Evolutionary conservation across 2,329 filamentous ascomycete species (phyloP), one percentile per base, ranked within the genome.

Genomic region (Tolypocladium ophioglossoides): DNA sequence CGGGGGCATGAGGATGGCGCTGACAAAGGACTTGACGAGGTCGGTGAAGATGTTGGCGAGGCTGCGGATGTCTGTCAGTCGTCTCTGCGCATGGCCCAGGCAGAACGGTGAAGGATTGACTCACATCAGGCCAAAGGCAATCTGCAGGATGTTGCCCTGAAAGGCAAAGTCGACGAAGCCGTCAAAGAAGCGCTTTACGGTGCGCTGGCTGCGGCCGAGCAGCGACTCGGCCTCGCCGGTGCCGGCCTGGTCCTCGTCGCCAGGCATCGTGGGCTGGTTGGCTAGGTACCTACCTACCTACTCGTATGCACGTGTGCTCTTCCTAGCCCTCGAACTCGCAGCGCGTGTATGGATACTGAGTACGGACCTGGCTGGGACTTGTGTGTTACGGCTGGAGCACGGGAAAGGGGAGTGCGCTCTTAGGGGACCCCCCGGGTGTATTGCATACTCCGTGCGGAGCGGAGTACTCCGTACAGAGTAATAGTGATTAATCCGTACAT

Each of bases 121-220:
- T 66, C 64, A 87, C 85, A 90, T 89, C 59, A 89, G 72, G 60
- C 86, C 86, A 61, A 89, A 83, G 18, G 86, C 86, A 56, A 90
- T 86, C 67, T 89, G 83, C 30, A 90, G 76, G 50, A 89, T 86
- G 61, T 89, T 89, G 55, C 87, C 86, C 58, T 86, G 81, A 53
- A 88, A 79, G 0, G 85, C 85, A 68, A 89, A 90, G 65, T 88
- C 85, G 60, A 84, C 67, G 65, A 89, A 89, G 40, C 83, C 83
- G 37, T 79, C 72, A 73, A 80, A 84, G 54, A 80, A 70, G 56
- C 74, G 73, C 57, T 73, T 71, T 27, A 79, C 77, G 52, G 71
- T 71, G 53, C 72, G 68, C 57, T 75, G 70, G 55, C 79, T 71
- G 22, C 73, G 69, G 49, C 73, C 72, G 37, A 80, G 70, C 30